Evolutionary conservation across 345 rosid genomes (phyloP).

Genomic region (Aethionema arabicum): DNA sequence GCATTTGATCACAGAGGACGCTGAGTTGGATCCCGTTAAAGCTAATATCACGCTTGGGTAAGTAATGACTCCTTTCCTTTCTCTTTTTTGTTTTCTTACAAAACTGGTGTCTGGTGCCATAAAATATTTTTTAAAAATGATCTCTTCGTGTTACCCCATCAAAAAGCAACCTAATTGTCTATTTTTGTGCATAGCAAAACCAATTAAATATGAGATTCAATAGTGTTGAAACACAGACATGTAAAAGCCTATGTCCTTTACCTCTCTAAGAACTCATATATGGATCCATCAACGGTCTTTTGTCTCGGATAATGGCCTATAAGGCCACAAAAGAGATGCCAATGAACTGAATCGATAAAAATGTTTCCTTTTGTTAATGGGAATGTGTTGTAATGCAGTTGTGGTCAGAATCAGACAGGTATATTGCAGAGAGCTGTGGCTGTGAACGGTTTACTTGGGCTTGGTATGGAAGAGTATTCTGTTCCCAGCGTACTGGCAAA

Average conservation of each 20-base stretch:
- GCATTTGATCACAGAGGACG: constrained; percentile 51
- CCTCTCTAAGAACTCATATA: constrained; percentile 6
- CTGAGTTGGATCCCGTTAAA: constrained; percentile 33
- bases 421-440: constrained; percentile 52
- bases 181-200: neutral
- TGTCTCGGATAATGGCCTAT: constrained; percentile 10
- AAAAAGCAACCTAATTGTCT: neutral
- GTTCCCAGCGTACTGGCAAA: constrained; percentile 83
- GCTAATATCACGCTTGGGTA: constrained; percentile 68
- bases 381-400: constrained; percentile 46
- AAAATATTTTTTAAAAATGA: neutral
- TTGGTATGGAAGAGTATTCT: constrained; percentile 66
- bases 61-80: constrained; percentile 12
- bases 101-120: neutral
- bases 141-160: constrained; percentile 9
- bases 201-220: neutral
- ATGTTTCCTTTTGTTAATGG: neutral
- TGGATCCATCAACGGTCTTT: neutral
- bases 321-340: constrained; percentile 1
- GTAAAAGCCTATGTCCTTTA: constrained; percentile 3
- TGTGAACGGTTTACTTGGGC: constrained; percentile 91
- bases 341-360: constrained; percentile 13
- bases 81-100: neutral
- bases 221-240: neutral
- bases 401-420: constrained; percentile 86